A percentile compares a stretch with the other conserved stretches of the same genome.
Conservation (phyloP, 768 basidiomycete species). For the Panaeolus papilionaceus region DNA sequence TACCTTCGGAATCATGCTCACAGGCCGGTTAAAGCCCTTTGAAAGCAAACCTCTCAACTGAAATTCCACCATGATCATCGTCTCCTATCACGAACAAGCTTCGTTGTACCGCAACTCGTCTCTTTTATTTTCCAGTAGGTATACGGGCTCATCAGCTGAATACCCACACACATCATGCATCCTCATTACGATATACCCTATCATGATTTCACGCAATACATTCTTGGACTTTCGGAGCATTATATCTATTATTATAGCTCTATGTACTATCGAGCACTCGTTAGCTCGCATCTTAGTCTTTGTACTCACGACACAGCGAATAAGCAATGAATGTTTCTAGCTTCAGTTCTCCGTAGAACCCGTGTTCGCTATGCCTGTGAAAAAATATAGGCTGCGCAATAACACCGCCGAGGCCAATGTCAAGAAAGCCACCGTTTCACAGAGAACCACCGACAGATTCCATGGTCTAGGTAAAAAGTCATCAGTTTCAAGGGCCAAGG, state of each 20-base stretch:
- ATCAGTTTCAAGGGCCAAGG: not conserved
- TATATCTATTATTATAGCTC: not conserved
- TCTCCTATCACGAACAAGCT: not conserved
- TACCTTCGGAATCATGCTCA: conserved; percentile 50
- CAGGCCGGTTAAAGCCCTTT: conserved; percentile 29
- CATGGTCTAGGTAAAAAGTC: conserved; percentile 9
- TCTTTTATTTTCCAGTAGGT: too few species aligned
- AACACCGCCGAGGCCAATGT: not conserved
- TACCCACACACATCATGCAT: not conserved
- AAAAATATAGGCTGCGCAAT: not conserved
- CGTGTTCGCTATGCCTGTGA: not conserved
- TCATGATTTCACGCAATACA: not conserved
- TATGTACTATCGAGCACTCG: not conserved
- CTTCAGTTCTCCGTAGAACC: too few species aligned
- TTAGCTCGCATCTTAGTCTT: not conserved
- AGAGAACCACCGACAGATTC: conserved; percentile 17
- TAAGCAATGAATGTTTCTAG: too few species aligned
- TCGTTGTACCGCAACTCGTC: too few species aligned
- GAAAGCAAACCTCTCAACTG: not conserved
- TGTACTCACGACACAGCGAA: too few species aligned
- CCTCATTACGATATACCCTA: not conserved
- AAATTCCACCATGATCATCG: not conserved
- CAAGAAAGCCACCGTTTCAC: not conserved
- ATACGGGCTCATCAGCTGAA: not conserved
- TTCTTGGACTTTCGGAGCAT: not conserved